Conservation (phyloP, 805 yeast genomes). For the Saturnispora bothae region DNA sequence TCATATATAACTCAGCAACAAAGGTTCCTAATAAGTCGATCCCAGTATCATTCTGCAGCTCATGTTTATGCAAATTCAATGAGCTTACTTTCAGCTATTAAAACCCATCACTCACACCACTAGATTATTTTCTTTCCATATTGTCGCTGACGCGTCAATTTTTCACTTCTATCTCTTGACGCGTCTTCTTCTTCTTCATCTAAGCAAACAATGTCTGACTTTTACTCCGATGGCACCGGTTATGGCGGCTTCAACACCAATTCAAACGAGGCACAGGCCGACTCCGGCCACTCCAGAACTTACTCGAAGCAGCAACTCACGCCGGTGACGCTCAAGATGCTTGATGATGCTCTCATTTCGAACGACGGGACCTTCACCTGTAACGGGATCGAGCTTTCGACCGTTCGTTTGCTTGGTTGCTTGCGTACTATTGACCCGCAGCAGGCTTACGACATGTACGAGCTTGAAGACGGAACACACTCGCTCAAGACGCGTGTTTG, state of each 20-base stretch:
- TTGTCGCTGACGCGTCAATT: too few species aligned
- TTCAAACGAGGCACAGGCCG: slow-evolving; percentile 19
- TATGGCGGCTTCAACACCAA: slow-evolving; percentile 26
- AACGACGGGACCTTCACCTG: slow-evolving; percentile 61
- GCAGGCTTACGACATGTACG: slow-evolving; percentile 43
- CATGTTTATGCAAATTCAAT: too few species aligned
- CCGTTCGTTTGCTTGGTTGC: slow-evolving; percentile 60
- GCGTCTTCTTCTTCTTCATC: too few species aligned
- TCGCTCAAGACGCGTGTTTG: slow-evolving; percentile 54
- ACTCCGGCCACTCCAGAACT: slow-evolving; percentile 14
- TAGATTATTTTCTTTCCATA: too few species aligned
- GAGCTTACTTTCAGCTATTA: too few species aligned
- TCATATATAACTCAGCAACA: too few species aligned
- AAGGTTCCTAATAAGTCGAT: too few species aligned
- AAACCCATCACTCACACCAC: too few species aligned
- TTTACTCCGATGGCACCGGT: slow-evolving; percentile 27
- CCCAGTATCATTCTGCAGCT: too few species aligned
- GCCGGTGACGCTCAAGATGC: slow-evolving; percentile 70
- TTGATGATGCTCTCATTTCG: slow-evolving; percentile 43
- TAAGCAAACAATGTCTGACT: slow-evolving; percentile 17
- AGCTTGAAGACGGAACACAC: slow-evolving; percentile 76
- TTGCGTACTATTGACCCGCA: slow-evolving; percentile 51
- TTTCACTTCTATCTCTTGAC: too few species aligned
- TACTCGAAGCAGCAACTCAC: slow-evolving; percentile 30
- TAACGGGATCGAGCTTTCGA: slow-evolving; percentile 49